Evolutionary conservation across 2,329 filamentous ascomycete genomes (phyloP), one percentile per base, ranked within the genome.

Genomic region (Hyphodiscus sp.): DNA sequence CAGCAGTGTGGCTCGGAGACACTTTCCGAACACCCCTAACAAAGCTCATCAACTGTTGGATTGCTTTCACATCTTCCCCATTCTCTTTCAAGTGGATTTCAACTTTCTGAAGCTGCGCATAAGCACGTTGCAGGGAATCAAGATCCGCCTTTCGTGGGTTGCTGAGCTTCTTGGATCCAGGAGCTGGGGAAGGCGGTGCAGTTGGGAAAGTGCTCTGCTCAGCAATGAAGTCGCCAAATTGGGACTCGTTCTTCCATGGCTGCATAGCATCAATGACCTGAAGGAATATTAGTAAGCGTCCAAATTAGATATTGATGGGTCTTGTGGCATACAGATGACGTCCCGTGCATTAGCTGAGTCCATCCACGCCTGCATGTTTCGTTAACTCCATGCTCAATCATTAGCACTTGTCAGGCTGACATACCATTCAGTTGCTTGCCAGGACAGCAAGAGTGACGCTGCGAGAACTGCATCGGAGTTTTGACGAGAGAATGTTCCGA

Each of bases 381-480:
- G 23, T 56, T 51, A 56, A 51, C 48, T n/a, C 20, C 16, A n/a
- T 38, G 33, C 23, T 26, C n/a, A n/a, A 33, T 33, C 29, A 13
- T 2, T 38, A 38, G 52, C 56, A 47, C 45, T 20, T 64, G 65
- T 66, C 45, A 62, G 58, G 61, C 52, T 62, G 63, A 74, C 85
- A 77, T 79, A 95, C 92, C 91, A 97, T 74, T 97, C 92, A 56
- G 86, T 94, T 52, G 90, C 89, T 74, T 97, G 92, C 91, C 94
- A 97, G 41, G 91, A 95, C 48, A 99, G 79, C 47, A 97, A 81
- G 45, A 96, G 83, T 23, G 92, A 96, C 30, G 91, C 89, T 23
- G 91, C 92, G 51, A 99, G 79, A 58, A 96, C 86, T 44, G 91
- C 91, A 71, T 99, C 92, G 1, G 90, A 92, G 57, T 91, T 95